Base-by-base conservation (phyloP, 306 rosid genomes). In the Gynostemma pentaphyllum region DNA sequence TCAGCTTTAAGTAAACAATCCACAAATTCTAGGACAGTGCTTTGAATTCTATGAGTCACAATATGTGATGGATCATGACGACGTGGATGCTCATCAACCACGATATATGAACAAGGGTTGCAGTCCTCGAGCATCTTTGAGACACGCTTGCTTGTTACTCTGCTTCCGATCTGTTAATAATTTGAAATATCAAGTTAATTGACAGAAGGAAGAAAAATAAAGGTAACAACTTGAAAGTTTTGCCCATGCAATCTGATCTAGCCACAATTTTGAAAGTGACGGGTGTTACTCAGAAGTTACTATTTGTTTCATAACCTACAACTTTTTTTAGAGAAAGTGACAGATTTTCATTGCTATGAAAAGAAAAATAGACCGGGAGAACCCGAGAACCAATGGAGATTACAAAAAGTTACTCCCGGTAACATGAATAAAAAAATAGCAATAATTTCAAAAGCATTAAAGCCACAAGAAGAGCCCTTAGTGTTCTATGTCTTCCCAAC, bases 41-140 rank as follows among this genome's bases (percentile, higher is more conserved):
- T 79, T 64, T 87, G 83, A 64, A 92, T 72, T 66, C 95, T 78
- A 72, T 88, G 96, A 14, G 95, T 92, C 36, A 92, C 78, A 76
- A 84, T 85, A 70, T 88, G 96, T 65, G 92, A 85, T 64, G 98
- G 95, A 74, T 92, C 96, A 39, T 85, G 89, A 69, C 98, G 96
- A 69, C 75, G 70, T 66, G 92, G 95, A 84, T 88, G 91, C 70
- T 74, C 71, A 72, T 88, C 96, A 76, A 88, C 90, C 95, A 92
- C 68, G 66, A 92, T 71, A 76, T 85, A 92, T 23, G 95, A 71
- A 78, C 80, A 82, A 19, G 96, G 90, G 69, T 57, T 78, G 79
- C 82, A 81, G 41, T 78, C 80, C 80, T 88, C 92, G 41, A 92
- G 77, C 92, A 92, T 62, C 74, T 86, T 83, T 51, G 83, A 74